These are phyloP conservation scores for Monilinia vaccinii-corymbosi DNA, from an alignment of 2,329 filamentous ascomycete genomes.

Conservation along the genomic window DNA sequence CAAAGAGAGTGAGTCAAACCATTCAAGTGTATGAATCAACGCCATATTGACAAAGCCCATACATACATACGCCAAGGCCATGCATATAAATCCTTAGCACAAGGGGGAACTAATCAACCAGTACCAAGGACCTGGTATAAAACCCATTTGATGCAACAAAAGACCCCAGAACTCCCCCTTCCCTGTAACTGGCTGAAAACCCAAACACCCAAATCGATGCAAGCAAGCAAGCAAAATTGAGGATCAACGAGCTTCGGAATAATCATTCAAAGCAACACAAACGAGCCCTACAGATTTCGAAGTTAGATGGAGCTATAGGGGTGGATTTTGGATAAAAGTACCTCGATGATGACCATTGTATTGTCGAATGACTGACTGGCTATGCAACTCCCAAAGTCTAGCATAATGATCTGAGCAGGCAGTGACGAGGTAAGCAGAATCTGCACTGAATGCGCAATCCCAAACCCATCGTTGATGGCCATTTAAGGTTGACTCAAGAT, in stretches of 20 bases:
- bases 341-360: slow-evolving; percentile 70
- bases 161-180: slow-evolving; percentile 8
- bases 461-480: slow-evolving; percentile 71
- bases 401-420: slow-evolving; percentile 69
- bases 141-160: neutral
- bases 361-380: slow-evolving; percentile 61
- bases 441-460: slow-evolving; percentile 69
- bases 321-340: slow-evolving; percentile 29
- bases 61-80: neutral
- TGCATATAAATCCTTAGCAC: neutral
- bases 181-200: neutral
- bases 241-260: slow-evolving; percentile 29
- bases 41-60: neutral
- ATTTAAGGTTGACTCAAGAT: slow-evolving; percentile 59
- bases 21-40: neutral
- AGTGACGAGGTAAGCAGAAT: slow-evolving; percentile 65
- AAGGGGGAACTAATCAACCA: neutral
- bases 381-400: slow-evolving; percentile 61
- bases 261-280: slow-evolving; percentile 64
- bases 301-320: neutral
- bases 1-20: neutral
- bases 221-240: neutral
- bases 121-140: neutral
- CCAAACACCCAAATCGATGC: slow-evolving; percentile 1
- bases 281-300: slow-evolving; percentile 32